Evolutionary conservation across 176 grass and related monocot genomes (phyloP).

Genomic region (Cocos nucifera): DNA sequence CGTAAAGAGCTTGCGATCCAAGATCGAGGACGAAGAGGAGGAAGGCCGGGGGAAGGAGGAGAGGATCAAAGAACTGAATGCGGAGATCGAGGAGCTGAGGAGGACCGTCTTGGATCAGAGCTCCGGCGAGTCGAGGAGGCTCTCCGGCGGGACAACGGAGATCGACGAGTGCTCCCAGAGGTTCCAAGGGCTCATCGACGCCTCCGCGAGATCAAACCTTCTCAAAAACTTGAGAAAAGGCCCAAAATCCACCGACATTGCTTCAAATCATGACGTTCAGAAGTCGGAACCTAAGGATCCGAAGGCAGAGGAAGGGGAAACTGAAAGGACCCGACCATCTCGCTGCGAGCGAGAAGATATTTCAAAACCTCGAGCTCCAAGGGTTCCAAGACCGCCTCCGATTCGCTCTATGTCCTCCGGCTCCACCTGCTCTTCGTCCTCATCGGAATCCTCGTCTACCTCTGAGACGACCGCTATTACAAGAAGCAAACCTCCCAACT

Average conservation of each 20-base stretch:
- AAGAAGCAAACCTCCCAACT: slow-evolving; percentile 27
- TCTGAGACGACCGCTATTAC: slow-evolving; percentile 36
- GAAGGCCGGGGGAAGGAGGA: slow-evolving; percentile 26
- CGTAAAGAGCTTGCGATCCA: slow-evolving; percentile 37
- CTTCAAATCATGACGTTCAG: neutral
- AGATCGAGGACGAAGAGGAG: slow-evolving; percentile 23
- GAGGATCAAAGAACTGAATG: slow-evolving; percentile 55
- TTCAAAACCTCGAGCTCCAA: slow-evolving; percentile 4
- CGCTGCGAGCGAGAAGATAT: slow-evolving; percentile 11
- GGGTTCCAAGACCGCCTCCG: slow-evolving; percentile 21
- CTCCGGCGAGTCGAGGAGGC: too few species aligned
- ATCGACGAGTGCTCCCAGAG: slow-evolving; percentile 66
- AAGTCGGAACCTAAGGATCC: neutral
- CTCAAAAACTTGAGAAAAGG: slow-evolving; percentile 7
- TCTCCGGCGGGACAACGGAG: slow-evolving; percentile 8
- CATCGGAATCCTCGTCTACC: slow-evolving; percentile 34
- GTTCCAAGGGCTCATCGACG: slow-evolving; percentile 17
- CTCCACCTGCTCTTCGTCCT: slow-evolving; percentile 32
- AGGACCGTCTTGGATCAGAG: slow-evolving; percentile 5
- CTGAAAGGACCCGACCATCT: neutral
- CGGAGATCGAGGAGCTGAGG: slow-evolving; percentile 48
- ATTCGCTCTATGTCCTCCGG: slow-evolving; percentile 28
- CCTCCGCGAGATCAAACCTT: slow-evolving; percentile 10
- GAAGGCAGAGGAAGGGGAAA: slow-evolving; percentile 9
- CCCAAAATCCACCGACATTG: slow-evolving; percentile 17